Evolutionary conservation across 2,329 filamentous ascomycete genomes (phyloP), one percentile per base, ranked within the genome.

Genomic region (Cyphellophora europaea): DNA sequence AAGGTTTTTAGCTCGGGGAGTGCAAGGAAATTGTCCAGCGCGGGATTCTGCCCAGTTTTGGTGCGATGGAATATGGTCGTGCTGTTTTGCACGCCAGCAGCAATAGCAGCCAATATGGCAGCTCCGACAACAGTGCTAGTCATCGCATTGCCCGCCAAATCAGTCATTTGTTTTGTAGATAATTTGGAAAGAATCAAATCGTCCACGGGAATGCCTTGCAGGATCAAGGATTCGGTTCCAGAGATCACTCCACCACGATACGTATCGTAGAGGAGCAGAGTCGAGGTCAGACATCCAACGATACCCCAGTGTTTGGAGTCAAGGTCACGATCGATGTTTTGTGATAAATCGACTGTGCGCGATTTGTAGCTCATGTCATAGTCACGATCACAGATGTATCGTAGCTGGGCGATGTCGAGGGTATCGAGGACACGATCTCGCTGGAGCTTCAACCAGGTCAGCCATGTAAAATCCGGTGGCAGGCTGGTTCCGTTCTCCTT

Each of bases 121-220:
- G 71, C 65, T 3, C 77, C 79, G 6, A 87, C 74, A 1, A 86
- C 79, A 0, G 82, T 81, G 0, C 74, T 75, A 1, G 72, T 77
- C 83, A 89, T 89, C 0, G 83, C 83, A 52, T 91, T 89, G 0
- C 83, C 83, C 2, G 80, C 81, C 2, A 89, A 60, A 44, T 86
- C 74, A 42, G 79, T 74, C 2, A 84, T 61, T 12, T 87, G 62
- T 2, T 59, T 55, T 30, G 77, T 65, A 0, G 67, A 71, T 47
- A 88, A 77, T 6, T 69, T 68, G 0, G 72, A 77, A n/a, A 86
- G 65, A 1, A 75, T 60, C 8, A 88, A 60, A 32, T 69, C 67
- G 35, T 76, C 59, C 2, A 79, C 53, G 0, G 80, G 79, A 32
- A 88, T 62, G 1, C 82, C 83, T 45, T 88, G 83, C 4, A 87